Conservation (phyloP, 768 basidiomycete species). For the Russula foetens region DNA sequence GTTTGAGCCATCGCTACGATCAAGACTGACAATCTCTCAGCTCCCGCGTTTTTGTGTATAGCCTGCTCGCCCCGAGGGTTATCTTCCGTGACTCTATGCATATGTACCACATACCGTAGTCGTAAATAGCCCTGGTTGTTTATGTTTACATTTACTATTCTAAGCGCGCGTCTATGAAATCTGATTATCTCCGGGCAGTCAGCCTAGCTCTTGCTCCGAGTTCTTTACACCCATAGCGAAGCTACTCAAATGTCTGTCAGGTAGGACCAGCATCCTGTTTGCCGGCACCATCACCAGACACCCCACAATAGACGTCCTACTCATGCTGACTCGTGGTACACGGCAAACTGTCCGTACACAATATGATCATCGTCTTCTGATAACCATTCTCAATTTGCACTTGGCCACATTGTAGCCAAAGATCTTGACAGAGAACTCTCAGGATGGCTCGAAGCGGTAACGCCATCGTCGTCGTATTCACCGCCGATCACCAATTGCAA, state of each 20-base stretch:
- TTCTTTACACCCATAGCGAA: not conserved
- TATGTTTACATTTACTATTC: not conserved
- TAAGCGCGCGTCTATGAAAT: not conserved
- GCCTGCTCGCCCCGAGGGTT: not conserved
- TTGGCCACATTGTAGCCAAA: conserved; percentile 33
- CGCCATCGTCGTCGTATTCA: conserved; percentile 39
- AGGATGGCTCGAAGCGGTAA: conserved; percentile 54
- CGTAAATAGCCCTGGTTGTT: not conserved
- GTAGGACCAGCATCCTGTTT: conserved; percentile 4
- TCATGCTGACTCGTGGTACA: conserved; percentile 92
- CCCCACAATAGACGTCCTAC: conserved; percentile 45
- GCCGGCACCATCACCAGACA: not conserved
- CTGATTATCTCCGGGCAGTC: not conserved
- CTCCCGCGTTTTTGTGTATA: conserved; percentile 4
- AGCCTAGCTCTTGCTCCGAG: no score
- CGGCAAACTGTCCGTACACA: conserved; percentile 43
- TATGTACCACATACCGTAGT: no score
- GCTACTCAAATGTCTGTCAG: not conserved
- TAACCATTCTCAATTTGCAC: not conserved
- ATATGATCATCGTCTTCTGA: not conserved
- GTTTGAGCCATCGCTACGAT: not conserved
- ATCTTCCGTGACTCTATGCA: not conserved
- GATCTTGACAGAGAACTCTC: conserved; percentile 55
- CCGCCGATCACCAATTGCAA: conserved; percentile 65
- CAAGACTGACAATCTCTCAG: not conserved